Evolutionary conservation across 768 basidiomycete genomes (phyloP).

Genomic region (Phlebiopsis flavidoalba): DNA sequence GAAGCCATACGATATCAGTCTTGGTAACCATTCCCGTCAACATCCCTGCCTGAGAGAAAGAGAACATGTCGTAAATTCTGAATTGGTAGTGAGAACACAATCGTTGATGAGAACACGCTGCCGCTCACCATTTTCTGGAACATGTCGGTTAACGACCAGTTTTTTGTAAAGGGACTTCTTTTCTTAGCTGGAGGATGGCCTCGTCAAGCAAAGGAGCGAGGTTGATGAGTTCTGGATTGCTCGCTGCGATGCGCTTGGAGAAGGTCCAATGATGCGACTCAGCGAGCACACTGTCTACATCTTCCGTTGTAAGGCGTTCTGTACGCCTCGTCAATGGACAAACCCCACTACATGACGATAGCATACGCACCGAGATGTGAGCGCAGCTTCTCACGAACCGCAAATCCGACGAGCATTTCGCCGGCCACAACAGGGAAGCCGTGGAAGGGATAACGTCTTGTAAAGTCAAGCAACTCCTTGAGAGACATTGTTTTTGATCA

Average conservation of each 20-base stretch:
- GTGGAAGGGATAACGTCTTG: slow-evolving; percentile 42
- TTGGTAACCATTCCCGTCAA: slow-evolving; percentile 67
- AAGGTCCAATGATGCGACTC: slow-evolving; percentile 19
- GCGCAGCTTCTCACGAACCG: slow-evolving; percentile 49
- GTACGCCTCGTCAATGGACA: not conserved
- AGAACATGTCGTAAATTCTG: slow-evolving; percentile 67
- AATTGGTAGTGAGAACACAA: not conserved
- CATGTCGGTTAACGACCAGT: slow-evolving; percentile 64
- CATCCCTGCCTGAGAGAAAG: slow-evolving; percentile 55
- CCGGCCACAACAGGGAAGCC: slow-evolving; percentile 62
- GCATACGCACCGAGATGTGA: slow-evolving; percentile 27
- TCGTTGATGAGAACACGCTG: not conserved
- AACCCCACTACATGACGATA: not conserved
- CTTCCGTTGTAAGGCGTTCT: slow-evolving; percentile 22
- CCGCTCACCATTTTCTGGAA: slow-evolving; percentile 62
- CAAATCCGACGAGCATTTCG: slow-evolving; percentile 52
- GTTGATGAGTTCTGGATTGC: slow-evolving; percentile 18
- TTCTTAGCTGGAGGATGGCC: slow-evolving; percentile 55
- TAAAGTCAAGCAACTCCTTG: slow-evolving; percentile 41
- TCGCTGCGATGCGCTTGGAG: slow-evolving; percentile 2
- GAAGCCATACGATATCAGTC: slow-evolving; percentile 54
- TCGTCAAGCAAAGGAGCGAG: slow-evolving; percentile 35
- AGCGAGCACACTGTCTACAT: slow-evolving; percentile 1
- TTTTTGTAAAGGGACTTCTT: slow-evolving; percentile 70
- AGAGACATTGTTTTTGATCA: slow-evolving; percentile 34